Evolutionary conservation across 2,329 filamentous ascomycete genomes (phyloP).

Genomic region (Talaromyces sp.): DNA sequence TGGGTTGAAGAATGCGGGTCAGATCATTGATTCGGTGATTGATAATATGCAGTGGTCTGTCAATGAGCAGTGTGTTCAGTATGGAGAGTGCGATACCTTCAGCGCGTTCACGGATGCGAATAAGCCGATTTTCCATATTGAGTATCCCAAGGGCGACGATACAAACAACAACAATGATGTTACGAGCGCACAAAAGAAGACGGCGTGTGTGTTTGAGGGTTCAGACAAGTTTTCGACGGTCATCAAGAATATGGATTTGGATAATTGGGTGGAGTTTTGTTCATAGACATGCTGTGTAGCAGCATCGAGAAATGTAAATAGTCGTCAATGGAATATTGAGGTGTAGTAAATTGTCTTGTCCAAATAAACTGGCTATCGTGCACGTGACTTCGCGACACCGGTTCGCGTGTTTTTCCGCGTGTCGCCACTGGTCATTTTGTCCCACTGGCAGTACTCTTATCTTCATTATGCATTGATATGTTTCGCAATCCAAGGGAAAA

Average conservation of each 20-base stretch:
- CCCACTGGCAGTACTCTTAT: neutral
- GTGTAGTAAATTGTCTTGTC: neutral
- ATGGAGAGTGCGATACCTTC: constrained; percentile 59
- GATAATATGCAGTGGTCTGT: constrained; percentile 62
- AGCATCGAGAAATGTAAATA: neutral
- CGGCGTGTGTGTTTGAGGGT: constrained; percentile 49
- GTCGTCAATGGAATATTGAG: neutral
- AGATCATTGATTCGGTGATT: constrained; percentile 54
- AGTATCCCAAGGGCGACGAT: constrained; percentile 59
- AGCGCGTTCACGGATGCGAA: constrained; percentile 55
- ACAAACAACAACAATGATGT: constrained; percentile 36
- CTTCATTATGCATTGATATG: constrained; percentile 21
- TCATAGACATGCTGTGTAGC: constrained; percentile 11
- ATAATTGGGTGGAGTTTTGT: constrained; percentile 62
- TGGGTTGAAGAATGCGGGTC: constrained; percentile 66
- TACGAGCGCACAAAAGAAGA: constrained; percentile 30
- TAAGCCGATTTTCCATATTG: constrained; percentile 71
- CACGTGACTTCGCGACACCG: constrained; percentile 5
- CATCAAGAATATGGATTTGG: constrained; percentile 63
- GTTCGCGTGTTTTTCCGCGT: constrained; percentile 10
- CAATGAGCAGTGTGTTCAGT: constrained; percentile 66
- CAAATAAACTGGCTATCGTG: neutral
- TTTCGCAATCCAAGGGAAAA: constrained; percentile 15
- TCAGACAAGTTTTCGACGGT: constrained; percentile 59
- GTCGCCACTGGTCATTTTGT: neutral